Percentiles rank a stretch among this genome's conserved stretches.
These are phyloP conservation scores for Stevia rebaudiana DNA, from an alignment of 140 eudicot species.

Conservation along the genomic window DNA sequence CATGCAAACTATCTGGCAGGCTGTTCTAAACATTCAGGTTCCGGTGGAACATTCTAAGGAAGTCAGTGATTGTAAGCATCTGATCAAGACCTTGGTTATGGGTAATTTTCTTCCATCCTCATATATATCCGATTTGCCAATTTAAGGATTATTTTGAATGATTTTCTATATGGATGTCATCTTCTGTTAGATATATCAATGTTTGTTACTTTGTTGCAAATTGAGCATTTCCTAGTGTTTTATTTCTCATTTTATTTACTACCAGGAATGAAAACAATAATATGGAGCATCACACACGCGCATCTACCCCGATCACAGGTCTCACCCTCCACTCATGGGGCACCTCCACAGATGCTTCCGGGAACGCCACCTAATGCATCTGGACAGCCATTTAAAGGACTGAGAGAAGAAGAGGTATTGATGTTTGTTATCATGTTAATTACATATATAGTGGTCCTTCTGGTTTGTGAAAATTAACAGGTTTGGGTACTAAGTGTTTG, in stretches of 20 bases:
- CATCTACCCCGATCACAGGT: slow-evolving; percentile 98
- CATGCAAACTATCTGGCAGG: slow-evolving; percentile 49
- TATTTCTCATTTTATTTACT: background rate
- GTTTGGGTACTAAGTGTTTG: too few species aligned
- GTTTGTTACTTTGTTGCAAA: background rate
- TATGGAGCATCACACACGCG: slow-evolving; percentile 98
- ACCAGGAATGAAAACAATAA: slow-evolving; percentile 97
- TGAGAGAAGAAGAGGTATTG: slow-evolving; percentile 96
- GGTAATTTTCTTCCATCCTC: slow-evolving; percentile 46
- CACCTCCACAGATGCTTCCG: slow-evolving; percentile 73
- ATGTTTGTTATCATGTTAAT: too few species aligned
- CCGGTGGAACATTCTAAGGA: slow-evolving; percentile 93
- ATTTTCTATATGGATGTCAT: background rate
- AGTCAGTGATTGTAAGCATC: slow-evolving; percentile 89
- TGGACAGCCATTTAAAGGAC: slow-evolving; percentile 77
- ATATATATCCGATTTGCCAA: background rate
- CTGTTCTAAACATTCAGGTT: slow-evolving; percentile 78
- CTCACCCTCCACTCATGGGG: slow-evolving; percentile 72
- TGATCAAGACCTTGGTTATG: slow-evolving; percentile 91
- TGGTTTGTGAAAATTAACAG: too few species aligned
- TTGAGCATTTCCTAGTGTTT: background rate
- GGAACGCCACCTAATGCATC: slow-evolving; percentile 58
- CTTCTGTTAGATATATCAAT: background rate
- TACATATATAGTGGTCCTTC: too few species aligned
- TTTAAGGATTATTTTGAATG: background rate